A percentile compares a stretch with the other conserved stretches of the same genome.
Conservation (phyloP, 75 land plant genomes). For the Cupressus sempervirens region DNA sequence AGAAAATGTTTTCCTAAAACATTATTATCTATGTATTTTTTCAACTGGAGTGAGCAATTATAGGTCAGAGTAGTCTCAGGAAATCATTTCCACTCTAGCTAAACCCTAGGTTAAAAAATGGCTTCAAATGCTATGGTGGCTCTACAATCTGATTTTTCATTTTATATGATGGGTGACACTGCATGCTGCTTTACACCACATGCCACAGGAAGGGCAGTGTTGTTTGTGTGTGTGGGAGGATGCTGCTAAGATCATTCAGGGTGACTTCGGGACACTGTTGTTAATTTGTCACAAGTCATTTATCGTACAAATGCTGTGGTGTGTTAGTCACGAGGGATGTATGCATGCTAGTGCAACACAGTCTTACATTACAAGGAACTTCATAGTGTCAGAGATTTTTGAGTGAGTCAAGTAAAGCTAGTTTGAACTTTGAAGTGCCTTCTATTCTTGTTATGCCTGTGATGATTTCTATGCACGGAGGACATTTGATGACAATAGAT, state of each 20-base stretch:
- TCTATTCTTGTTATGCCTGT: not conserved
- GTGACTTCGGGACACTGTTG: not conserved
- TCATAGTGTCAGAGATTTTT: not conserved
- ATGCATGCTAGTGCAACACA: not conserved
- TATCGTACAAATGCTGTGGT: not conserved
- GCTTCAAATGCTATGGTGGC: not conserved
- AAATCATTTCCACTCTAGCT: not conserved
- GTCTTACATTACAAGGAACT: not conserved
- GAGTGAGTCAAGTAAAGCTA: not conserved
- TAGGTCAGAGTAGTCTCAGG: not conserved
- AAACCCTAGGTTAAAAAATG: not conserved
- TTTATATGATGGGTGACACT: not conserved
- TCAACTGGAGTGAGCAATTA: not conserved
- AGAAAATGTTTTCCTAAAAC: not conserved
- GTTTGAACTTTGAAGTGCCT: not conserved
- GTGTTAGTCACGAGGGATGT: not conserved
- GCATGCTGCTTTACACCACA: not conserved
- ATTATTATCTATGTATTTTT: not conserved
- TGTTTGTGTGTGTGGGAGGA: no score
- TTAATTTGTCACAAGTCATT: not conserved
- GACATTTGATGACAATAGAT: not conserved
- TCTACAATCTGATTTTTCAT: no score
- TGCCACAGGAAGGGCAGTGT: not conserved
- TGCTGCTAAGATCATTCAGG: not conserved
- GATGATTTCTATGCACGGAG: not conserved